Conservation (phyloP, 1,284 basidiomycete species). For the Pyrrhoderma noxium region DNA sequence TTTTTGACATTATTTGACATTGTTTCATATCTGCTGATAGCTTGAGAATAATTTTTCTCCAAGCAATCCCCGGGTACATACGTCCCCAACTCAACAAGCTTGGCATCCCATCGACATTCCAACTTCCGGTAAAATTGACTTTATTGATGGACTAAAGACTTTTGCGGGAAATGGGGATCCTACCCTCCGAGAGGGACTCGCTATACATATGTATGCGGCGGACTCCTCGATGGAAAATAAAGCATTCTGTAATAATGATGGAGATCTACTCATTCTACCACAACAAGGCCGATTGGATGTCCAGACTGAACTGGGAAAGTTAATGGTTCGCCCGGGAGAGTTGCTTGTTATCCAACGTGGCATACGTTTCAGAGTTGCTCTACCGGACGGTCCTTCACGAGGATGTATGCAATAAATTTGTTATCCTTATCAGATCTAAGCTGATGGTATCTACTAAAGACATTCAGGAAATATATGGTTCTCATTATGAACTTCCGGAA, state of each 20-base stretch:
- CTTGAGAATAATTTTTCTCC: slow-evolving; percentile 54
- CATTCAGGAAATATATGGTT: slow-evolving; percentile 56
- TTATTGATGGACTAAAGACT: slow-evolving; percentile 57
- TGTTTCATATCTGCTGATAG: too few species aligned
- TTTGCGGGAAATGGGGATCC: slow-evolving; percentile 60
- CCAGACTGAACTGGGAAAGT: slow-evolving; percentile 62
- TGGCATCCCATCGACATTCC: slow-evolving; percentile 62
- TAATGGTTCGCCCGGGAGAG: slow-evolving; percentile 62
- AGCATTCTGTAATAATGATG: slow-evolving; percentile 62
- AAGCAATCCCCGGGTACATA: slow-evolving; percentile 51
- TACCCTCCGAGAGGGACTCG: slow-evolving; percentile 51
- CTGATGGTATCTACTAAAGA: slow-evolving; percentile 27
- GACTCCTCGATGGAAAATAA: slow-evolving; percentile 57
- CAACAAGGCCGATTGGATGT: slow-evolving; percentile 60
- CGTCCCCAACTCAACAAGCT: slow-evolving; percentile 60
- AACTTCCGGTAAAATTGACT: slow-evolving; percentile 42
- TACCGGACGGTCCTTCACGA: slow-evolving; percentile 50
- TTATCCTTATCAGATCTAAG: slow-evolving; percentile 13
- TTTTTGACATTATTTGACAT: neutral
- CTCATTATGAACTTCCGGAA: slow-evolving; percentile 58
- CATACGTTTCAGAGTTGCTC: slow-evolving; percentile 52
- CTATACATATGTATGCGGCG: slow-evolving; percentile 56
- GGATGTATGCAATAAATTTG: slow-evolving; percentile 34
- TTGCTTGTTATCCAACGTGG: slow-evolving; percentile 58
- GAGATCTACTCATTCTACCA: slow-evolving; percentile 63